Conservation (phyloP, 768 basidiomycete genomes). For the Amanita rimosa region DNA sequence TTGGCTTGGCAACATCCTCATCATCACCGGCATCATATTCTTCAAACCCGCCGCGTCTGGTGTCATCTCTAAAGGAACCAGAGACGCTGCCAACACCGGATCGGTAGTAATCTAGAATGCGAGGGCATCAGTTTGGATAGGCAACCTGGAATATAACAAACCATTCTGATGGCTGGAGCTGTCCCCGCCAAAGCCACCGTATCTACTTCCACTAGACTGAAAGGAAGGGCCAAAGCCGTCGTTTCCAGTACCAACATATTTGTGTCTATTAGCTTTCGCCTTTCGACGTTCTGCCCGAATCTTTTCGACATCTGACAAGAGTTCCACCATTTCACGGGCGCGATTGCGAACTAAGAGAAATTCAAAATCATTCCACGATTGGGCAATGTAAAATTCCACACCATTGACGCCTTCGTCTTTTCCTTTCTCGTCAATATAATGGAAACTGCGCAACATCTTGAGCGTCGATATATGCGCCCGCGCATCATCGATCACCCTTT, state of each 20-base stretch:
- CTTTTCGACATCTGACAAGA: slow-evolving; percentile 83
- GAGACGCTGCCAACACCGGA: slow-evolving; percentile 20
- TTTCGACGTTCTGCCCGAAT: slow-evolving; percentile 86
- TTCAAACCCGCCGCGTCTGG: slow-evolving; percentile 53
- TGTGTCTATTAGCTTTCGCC: slow-evolving; percentile 83
- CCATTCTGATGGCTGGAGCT: slow-evolving; percentile 20
- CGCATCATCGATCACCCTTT: slow-evolving; percentile 96
- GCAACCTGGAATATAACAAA: slow-evolving; percentile 9
- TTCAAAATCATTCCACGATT: neutral
- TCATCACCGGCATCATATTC: slow-evolving; percentile 98
- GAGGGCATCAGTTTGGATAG: slow-evolving; percentile 3
- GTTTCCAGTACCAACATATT: slow-evolving; percentile 82
- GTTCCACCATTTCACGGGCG: slow-evolving; percentile 83
- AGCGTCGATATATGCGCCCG: slow-evolving; percentile 89
- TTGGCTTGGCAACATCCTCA: slow-evolving; percentile 31
- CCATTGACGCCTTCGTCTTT: slow-evolving; percentile 98
- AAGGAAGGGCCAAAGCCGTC: slow-evolving; percentile 58
- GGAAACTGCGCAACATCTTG: slow-evolving; percentile 96
- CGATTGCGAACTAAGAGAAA: slow-evolving; percentile 76
- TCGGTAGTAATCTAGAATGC: slow-evolving; percentile 14
- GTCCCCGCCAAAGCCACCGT: slow-evolving; percentile 32
- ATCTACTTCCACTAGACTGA: slow-evolving; percentile 22
- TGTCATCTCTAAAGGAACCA: slow-evolving; percentile 48
- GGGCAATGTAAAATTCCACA: slow-evolving; percentile 17
- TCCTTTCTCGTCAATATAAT: slow-evolving; percentile 97